Percentiles rank a stretch among this genome's conserved stretches.
Evolutionary conservation across 768 basidiomycete species (phyloP).

Genomic region (Lactarius quietus): DNA sequence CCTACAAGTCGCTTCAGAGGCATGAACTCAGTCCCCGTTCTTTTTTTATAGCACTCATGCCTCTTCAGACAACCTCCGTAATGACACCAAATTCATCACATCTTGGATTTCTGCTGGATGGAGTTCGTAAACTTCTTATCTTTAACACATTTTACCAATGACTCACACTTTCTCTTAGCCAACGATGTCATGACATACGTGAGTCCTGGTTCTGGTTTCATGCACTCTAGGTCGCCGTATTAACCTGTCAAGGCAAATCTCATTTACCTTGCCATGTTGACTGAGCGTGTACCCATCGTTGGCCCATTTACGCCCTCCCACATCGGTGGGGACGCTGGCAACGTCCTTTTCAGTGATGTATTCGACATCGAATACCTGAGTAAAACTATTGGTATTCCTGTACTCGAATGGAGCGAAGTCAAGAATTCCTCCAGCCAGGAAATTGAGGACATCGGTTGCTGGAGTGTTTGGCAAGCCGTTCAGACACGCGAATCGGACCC

Average conservation of each 20-base stretch:
- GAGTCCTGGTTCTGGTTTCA: constrained; percentile 23
- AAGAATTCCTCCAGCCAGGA: constrained; percentile 35
- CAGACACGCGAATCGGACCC: constrained; percentile 31
- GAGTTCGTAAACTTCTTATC: constrained; percentile 37
- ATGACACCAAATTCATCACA: constrained; percentile 61
- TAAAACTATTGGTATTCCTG: constrained; percentile 34
- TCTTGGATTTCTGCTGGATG: constrained; percentile 78
- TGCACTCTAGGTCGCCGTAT: background rate
- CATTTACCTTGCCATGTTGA: constrained; percentile 40
- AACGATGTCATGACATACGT: constrained; percentile 79
- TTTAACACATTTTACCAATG: background rate
- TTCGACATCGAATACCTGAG: constrained; percentile 41
- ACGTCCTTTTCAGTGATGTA: constrained; percentile 39
- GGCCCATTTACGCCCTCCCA: constrained; percentile 42
- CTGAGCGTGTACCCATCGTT: constrained; percentile 40
- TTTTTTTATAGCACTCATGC: background rate
- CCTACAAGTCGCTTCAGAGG: constrained; percentile 60
- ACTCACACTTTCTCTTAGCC: constrained; percentile 37
- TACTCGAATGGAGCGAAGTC: constrained; percentile 44
- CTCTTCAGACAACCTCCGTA: constrained; percentile 54
- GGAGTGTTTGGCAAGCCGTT: constrained; percentile 41
- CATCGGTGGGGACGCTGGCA: constrained; percentile 35
- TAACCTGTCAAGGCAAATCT: constrained; percentile 34
- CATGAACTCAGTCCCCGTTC: constrained; percentile 18
- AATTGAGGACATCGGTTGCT: constrained; percentile 41